Evolutionary conservation across 2,329 filamentous ascomycete species (phyloP), one percentile per base, ranked within the genome.

Genomic region (Dactylella cylindrospora): DNA sequence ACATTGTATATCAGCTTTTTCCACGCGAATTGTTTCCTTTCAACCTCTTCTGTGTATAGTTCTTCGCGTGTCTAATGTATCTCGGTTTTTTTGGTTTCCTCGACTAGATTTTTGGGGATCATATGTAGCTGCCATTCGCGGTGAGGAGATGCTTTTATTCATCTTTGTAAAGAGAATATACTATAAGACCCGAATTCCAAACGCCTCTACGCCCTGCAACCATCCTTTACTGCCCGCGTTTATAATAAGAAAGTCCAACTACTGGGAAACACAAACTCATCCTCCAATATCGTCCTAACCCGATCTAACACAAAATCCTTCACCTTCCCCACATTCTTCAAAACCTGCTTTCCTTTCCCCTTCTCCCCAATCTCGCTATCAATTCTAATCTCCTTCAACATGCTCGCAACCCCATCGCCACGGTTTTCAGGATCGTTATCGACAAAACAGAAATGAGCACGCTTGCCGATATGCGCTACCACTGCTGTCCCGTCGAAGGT

Each of bases 321-420:
- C 55, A 98, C 93, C 78, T 98, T 98, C 59, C 93, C 91, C 43
- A 98, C 91, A 72, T 98, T 98, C 78, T 96, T 97, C 61, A 98
- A 76, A 39, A 91, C 93, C 75, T 96, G 91, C 75, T 93, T 95
- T 20, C 89, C 88, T 61, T 86, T 85, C 70, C 94, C 90, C 67
- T 90, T 84, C 72, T 93, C 85, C 5, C 93, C 93, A 72, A 98
- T 98, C 75, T 98, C 93, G 72, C 91, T 97, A 74, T 98, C 93
- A 5, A 98, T 91, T 67, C 85, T 84, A 69, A 98, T 95, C 74
- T 97, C 88, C 72, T 95, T 89, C 52, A 98, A 74, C 55, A 97
- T 74, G 0, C 88, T 88, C 3, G 87, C 90, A 60, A 88, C 79
- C 55, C 72, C 71, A 50, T 69, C 70, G 35, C 68, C 2, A 60